Percentiles rank a stretch among this genome's conserved stretches.
These are phyloP conservation scores for Ambrosia artemisiifolia DNA, from an alignment of 129 eudicot species.

Conservation along the genomic window DNA sequence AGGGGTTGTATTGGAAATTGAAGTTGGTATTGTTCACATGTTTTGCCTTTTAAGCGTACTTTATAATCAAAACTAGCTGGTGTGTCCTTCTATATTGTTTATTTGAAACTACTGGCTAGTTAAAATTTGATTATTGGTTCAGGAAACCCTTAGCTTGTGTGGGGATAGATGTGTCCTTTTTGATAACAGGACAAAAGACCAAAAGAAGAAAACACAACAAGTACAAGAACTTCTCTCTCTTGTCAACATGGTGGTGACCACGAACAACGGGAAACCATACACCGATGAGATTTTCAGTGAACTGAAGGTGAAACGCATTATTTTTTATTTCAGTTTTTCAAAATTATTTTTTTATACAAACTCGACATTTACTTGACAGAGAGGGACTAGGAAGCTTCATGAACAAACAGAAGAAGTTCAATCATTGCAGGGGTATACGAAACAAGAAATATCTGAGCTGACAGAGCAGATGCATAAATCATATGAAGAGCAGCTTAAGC, in stretches of 20 bases:
- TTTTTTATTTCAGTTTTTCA: not conserved
- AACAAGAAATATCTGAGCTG: constrained; percentile 48
- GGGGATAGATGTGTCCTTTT: constrained; percentile 67
- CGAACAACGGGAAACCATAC: constrained; percentile 63
- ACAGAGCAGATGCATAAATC: constrained; percentile 58
- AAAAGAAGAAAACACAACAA: constrained; percentile 42
- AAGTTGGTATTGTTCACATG: not conserved
- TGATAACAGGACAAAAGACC: constrained; percentile 64
- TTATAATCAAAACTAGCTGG: not conserved
- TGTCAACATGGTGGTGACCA: constrained; percentile 49
- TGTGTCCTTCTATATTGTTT: not conserved
- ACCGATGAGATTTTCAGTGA: constrained; percentile 71
- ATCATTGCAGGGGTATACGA: constrained; percentile 29
- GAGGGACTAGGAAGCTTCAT: constrained; percentile 60
- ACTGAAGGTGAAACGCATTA: constrained; percentile 42
- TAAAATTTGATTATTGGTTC: constrained; percentile 5
- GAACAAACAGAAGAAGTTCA: constrained; percentile 46
- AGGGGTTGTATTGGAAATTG: not conserved
- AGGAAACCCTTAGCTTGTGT: constrained; percentile 63
- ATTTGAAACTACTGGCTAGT: not conserved
- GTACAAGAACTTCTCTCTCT: constrained; percentile 54
- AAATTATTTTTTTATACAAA: not conserved
- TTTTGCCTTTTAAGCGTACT: not conserved
- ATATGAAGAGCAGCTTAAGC: constrained; percentile 72
- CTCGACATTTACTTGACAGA: constrained; percentile 41